Conservation (phyloP, 208 protist species). For the Crithidia bombi region DNA sequence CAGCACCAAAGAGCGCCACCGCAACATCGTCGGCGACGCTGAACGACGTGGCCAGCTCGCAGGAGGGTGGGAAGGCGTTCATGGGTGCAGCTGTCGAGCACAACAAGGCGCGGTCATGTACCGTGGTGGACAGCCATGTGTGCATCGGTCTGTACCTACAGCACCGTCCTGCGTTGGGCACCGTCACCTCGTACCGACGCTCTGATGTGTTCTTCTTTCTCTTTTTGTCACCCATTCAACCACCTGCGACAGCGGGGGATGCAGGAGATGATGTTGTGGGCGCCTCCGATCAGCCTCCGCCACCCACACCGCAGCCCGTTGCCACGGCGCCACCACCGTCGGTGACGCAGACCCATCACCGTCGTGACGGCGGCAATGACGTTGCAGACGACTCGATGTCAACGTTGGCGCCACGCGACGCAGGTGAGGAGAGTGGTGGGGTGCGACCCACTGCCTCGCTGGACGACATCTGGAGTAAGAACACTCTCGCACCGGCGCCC, state of each 20-base stretch:
- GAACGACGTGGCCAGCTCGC: background rate
- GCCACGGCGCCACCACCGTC: slow-evolving; percentile 7
- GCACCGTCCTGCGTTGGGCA: background rate
- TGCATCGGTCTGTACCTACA: slow-evolving; percentile 24
- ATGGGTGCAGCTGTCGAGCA: background rate
- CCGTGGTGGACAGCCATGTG: slow-evolving; percentile 14
- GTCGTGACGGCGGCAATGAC: background rate
- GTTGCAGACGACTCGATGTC: background rate
- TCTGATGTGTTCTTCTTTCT: slow-evolving; percentile 20
- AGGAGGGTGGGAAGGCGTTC: background rate
- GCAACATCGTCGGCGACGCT: background rate
- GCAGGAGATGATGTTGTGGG: no score
- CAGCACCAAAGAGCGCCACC: background rate
- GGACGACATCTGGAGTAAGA: background rate
- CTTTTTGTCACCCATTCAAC: slow-evolving; percentile 8
- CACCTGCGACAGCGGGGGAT: background rate
- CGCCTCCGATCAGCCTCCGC: no score
- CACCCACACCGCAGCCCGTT: background rate
- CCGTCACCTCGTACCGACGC: slow-evolving; percentile 8
- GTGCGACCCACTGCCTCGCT: background rate
- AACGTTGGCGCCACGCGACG: background rate
- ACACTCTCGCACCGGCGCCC: background rate
- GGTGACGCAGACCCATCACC: background rate
- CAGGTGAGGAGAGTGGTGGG: background rate
- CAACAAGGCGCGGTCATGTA: background rate